A percentile compares a stretch with the other conserved stretches of the same genome.
phyloP scores from a whole-genome alignment of 1,284 basidiomycete genomes.

The Pseudomicrostroma phylloplanum region DNA sequence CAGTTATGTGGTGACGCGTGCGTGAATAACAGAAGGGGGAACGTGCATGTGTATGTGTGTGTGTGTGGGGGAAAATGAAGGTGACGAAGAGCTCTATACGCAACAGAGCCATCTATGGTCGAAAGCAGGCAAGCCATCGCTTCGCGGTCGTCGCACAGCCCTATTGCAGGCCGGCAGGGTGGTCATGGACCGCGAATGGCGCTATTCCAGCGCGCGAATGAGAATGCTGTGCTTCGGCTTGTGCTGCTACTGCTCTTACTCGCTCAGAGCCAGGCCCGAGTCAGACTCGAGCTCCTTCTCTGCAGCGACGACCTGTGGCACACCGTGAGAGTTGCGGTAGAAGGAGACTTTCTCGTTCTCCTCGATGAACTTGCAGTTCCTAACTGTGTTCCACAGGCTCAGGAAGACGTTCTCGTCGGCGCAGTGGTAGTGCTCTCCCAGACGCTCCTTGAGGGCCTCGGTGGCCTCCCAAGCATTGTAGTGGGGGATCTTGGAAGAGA shows the following conservation, averaged over 20 bases:
- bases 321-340: slow-evolving; percentile 44
- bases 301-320: slow-evolving; percentile 32
- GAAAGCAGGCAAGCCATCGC: too few species aligned
- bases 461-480: slow-evolving; percentile 78
- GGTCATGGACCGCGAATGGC: too few species aligned
- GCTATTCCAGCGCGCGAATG: too few species aligned
- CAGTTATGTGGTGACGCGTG: too few species aligned
- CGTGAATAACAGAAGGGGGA: too few species aligned
- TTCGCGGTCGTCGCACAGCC: too few species aligned
- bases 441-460: slow-evolving; percentile 73
- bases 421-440: slow-evolving; percentile 59
- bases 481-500: slow-evolving; percentile 49
- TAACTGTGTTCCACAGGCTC: slow-evolving; percentile 55
- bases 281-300: slow-evolving; percentile 38
- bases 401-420: slow-evolving; percentile 56
- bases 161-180: too few species aligned
- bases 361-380: slow-evolving; percentile 53
- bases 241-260: slow-evolving; percentile 13
- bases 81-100: too few species aligned
- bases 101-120: too few species aligned
- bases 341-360: slow-evolving; percentile 46
- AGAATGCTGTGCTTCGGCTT: too few species aligned
- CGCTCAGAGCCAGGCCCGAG: slow-evolving; percentile 43
- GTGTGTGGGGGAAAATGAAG: too few species aligned
- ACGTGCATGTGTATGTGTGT: too few species aligned